Evolutionary conservation across 1,139 yeast species (phyloP), one percentile per base, ranked within the genome.

Genomic region (Yamadazyma mexicana): DNA sequence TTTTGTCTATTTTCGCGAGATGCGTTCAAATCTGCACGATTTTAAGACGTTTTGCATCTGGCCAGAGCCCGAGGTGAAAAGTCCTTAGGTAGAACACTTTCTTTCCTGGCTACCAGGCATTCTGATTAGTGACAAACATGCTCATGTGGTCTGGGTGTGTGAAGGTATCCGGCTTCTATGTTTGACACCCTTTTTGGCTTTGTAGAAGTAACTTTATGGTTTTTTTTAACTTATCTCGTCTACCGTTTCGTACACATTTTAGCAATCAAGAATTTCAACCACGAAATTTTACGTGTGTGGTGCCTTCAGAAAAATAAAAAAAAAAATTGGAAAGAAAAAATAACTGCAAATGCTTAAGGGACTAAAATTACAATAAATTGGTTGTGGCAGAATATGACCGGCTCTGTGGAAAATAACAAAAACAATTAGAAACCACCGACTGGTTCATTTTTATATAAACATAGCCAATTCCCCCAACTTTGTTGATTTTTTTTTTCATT

Each of bases 211-310:
- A 12, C 11, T 10, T 24, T 24, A 10, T 4, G 26, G 11, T 24
- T 24, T 24, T 9, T 5, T 9, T n/a, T n/a, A n/a, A n/a, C n/a
- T n/a, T n/a, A n/a, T n/a, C n/a, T n/a, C n/a, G n/a, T n/a, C n/a
- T n/a, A n/a, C n/a, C n/a, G n/a, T n/a, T n/a, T n/a, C n/a, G n/a
- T n/a, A n/a, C n/a, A n/a, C n/a, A n/a, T n/a, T n/a, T n/a, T n/a
- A n/a, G n/a, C n/a, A n/a, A n/a, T n/a, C n/a, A 11, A 25, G 17
- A 25, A 16, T 24, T 24, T 33, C 35, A 33, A 33, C 27, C 37
- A 34, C 37, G 37, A 34, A 32, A 30, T 18, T 27, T 34, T 27
- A 22, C 37, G 27, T 34, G 37, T 27, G 32, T 10, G 9, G 37
- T 8, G 8, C 22, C 8, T 20, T 8, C 22, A 20, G 8, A 20